These are phyloP conservation scores for Trichosporon faecale DNA, from an alignment of 1,284 basidiomycete genomes.

Conservation along the genomic window DNA sequence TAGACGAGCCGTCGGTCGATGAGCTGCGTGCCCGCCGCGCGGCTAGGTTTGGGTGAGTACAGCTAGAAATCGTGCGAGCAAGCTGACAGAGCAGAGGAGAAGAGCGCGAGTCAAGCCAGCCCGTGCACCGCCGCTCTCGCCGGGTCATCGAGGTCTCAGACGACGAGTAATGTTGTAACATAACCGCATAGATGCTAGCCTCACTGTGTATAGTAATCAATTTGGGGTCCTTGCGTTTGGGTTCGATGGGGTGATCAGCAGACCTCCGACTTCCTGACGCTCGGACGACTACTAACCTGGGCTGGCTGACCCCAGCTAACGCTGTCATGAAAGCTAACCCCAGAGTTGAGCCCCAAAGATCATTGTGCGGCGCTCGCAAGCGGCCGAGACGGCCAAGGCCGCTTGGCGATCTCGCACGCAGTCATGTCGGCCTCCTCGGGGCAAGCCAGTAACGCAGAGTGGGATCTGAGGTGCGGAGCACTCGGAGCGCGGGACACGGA, in stretches of 20 bases:
- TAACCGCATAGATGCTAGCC: not conserved
- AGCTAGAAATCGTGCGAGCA: not conserved
- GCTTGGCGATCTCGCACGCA: not conserved
- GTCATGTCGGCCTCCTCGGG: not conserved
- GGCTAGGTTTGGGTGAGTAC: conserved; percentile 20
- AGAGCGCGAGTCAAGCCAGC: not conserved
- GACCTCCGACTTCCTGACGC: not conserved
- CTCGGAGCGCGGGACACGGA: not conserved
- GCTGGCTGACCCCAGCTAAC: not conserved
- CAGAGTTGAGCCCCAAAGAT: not conserved
- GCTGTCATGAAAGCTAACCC: not conserved
- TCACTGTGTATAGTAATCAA: not conserved
- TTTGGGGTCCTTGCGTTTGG: not conserved
- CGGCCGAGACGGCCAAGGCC: not conserved
- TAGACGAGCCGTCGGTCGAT: conserved; percentile 24
- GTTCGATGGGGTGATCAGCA: not conserved
- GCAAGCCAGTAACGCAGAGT: not conserved
- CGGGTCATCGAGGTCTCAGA: conserved; percentile 10
- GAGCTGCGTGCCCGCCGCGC: conserved; percentile 23
- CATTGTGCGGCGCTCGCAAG: not conserved
- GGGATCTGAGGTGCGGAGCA: not conserved
- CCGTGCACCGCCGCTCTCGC: not conserved
- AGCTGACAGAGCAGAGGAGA: not conserved
- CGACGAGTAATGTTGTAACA: conserved; percentile 6
- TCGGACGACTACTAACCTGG: not conserved